Conservation (phyloP, 1,284 basidiomycete genomes). For the Exsudoporus floridanus region DNA sequence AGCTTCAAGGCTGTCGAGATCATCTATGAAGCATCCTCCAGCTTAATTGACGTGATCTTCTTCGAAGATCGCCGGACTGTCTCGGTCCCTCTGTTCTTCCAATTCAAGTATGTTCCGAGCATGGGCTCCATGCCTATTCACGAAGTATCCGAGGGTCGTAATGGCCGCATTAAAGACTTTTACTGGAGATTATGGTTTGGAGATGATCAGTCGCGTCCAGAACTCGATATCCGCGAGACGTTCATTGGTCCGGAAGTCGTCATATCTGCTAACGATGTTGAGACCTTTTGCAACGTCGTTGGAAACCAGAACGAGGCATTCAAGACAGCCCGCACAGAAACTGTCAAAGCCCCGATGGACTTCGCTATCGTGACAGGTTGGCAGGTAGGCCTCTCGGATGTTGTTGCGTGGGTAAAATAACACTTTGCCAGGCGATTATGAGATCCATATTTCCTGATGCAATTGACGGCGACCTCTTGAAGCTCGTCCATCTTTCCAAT, state of each 20-base stretch:
- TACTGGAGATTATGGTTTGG: conserved; percentile 98
- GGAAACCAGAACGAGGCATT: conserved; percentile 92
- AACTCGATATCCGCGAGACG: conserved; percentile 72
- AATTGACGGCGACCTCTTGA: conserved; percentile 91
- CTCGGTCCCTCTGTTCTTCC: conserved; percentile 78
- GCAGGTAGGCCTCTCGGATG: conserved; percentile 62
- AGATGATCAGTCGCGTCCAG: conserved; percentile 72
- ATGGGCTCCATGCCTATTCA: conserved; percentile 93
- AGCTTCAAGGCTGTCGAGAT: conserved; percentile 87
- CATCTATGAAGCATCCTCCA: conserved; percentile 53
- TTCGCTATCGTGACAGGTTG: conserved; percentile 98
- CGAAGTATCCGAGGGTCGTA: conserved; percentile 83
- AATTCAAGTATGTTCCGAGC: conserved; percentile 86
- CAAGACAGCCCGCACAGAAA: conserved; percentile 71
- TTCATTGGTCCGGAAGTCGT: conserved; percentile 84
- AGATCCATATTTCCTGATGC: conserved; percentile 91
- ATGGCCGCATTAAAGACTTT: conserved; percentile 91
- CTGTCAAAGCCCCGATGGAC: conserved; percentile 92
- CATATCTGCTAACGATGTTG: conserved; percentile 75
- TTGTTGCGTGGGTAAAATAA: conserved; percentile 8
- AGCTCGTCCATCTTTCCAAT: conserved; percentile 96
- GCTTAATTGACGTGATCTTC: conserved; percentile 73
- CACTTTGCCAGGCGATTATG: conserved; percentile 79
- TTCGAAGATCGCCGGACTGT: conserved; percentile 82
- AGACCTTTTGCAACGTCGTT: conserved; percentile 90